Conservation (phyloP, 2,329 filamentous ascomycete genomes). For the Arthroderma uncinatum region DNA sequence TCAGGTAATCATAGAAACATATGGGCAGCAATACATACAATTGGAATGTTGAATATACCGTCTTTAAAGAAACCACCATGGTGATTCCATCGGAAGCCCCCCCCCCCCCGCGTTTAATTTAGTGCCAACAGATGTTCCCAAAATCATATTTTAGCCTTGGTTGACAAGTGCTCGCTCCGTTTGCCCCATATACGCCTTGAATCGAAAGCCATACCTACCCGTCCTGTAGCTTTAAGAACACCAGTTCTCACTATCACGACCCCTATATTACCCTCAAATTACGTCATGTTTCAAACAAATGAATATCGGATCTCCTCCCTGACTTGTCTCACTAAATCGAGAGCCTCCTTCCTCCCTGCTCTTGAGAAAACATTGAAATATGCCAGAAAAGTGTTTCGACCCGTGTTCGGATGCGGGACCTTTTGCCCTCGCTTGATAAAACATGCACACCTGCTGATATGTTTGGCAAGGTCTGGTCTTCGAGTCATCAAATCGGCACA, state of each 20-base stretch:
- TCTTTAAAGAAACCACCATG: too few species aligned
- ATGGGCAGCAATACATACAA: too few species aligned
- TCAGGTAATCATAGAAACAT: too few species aligned
- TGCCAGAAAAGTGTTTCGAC: not conserved
- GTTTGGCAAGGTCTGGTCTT: not conserved
- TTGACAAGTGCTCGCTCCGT: not conserved
- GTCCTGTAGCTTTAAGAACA: too few species aligned
- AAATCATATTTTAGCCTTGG: not conserved
- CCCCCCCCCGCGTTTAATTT: too few species aligned
- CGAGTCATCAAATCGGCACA: not conserved
- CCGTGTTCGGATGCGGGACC: not conserved
- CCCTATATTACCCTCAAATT: too few species aligned
- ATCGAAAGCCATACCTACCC: too few species aligned
- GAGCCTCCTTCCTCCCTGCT: not conserved
- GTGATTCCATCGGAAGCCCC: too few species aligned
- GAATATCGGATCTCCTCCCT: constrained; percentile 5
- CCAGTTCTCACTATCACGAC: too few species aligned
- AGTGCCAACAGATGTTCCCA: not conserved
- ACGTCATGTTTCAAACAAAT: not conserved
- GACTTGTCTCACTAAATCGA: not conserved
- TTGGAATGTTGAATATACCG: too few species aligned
- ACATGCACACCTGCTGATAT: not conserved
- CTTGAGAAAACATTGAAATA: not conserved
- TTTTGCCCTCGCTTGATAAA: not conserved
- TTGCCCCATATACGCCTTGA: too few species aligned